Conservation (phyloP, 2,329 filamentous ascomycete species). For the Thielaviopsis punctulata region DNA sequence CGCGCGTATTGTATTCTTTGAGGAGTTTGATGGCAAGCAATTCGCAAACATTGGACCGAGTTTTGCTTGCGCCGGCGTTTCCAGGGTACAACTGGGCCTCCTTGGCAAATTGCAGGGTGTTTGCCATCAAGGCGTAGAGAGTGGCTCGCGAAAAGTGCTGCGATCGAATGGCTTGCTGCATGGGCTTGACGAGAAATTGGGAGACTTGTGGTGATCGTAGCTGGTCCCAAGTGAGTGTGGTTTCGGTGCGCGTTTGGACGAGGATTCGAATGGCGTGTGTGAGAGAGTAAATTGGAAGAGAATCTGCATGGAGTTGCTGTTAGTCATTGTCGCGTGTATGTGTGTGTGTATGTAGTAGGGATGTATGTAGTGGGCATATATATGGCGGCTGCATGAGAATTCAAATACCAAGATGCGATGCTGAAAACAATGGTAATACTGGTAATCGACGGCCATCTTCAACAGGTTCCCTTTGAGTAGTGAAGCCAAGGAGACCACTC, state of each 20-base stretch:
- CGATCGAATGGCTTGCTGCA: slow-evolving; percentile 72
- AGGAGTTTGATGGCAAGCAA: slow-evolving; percentile 76
- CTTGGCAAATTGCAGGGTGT: slow-evolving; percentile 83
- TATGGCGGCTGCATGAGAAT: neutral
- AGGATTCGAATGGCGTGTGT: slow-evolving; percentile 80
- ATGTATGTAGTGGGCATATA: neutral
- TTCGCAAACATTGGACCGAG: slow-evolving; percentile 77
- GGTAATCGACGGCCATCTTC: slow-evolving; percentile 18
- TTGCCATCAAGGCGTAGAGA: slow-evolving; percentile 79
- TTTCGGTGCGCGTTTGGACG: slow-evolving; percentile 73
- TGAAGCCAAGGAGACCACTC: slow-evolving; percentile 18
- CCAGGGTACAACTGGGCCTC: slow-evolving; percentile 68
- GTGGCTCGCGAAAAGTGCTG: slow-evolving; percentile 76
- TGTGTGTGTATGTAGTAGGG: too few species aligned
- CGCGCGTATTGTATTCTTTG: slow-evolving; percentile 74
- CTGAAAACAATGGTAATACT: slow-evolving; percentile 62
- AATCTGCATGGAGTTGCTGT: slow-evolving; percentile 36
- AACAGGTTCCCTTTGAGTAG: slow-evolving; percentile 8
- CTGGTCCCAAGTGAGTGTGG: slow-evolving; percentile 86
- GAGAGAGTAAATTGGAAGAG: slow-evolving; percentile 74
- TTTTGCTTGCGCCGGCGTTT: slow-evolving; percentile 68
- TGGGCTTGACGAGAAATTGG: slow-evolving; percentile 87
- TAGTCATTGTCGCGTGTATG: slow-evolving; percentile 15
- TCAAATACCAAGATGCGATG: slow-evolving; percentile 52
- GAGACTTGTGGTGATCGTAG: slow-evolving; percentile 89